Conservation (phyloP, 495 filamentous ascomycete species). For the Bacidia rubella region DNA sequence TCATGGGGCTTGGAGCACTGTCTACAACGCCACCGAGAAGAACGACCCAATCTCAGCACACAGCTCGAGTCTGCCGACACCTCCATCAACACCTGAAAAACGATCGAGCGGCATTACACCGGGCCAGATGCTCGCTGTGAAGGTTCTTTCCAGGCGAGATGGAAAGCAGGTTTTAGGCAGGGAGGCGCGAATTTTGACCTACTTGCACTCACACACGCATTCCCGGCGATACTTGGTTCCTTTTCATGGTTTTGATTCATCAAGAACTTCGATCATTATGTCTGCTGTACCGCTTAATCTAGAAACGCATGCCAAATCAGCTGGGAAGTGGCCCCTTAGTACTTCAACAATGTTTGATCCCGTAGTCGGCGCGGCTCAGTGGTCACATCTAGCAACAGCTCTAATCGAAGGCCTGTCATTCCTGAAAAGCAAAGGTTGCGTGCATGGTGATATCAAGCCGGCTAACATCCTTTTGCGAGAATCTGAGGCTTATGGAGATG, state of each 20-base stretch:
- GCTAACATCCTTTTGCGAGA: slow-evolving; percentile 35
- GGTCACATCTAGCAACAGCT: slow-evolving; percentile 32
- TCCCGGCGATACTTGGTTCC: slow-evolving; percentile 33
- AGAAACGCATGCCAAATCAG: slow-evolving; percentile 34
- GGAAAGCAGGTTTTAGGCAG: slow-evolving; percentile 34
- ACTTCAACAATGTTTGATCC: slow-evolving; percentile 40
- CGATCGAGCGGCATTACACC: neutral
- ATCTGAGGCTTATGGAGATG: neutral
- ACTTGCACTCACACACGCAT: slow-evolving; percentile 27
- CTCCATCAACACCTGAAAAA: slow-evolving; percentile 16
- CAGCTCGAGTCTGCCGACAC: slow-evolving; percentile 36
- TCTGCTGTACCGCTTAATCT: slow-evolving; percentile 37
- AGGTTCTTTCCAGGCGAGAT: slow-evolving; percentile 35
- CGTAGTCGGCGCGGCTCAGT: slow-evolving; percentile 29
- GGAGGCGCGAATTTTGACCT: slow-evolving; percentile 40
- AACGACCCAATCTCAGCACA: neutral
- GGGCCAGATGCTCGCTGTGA: slow-evolving; percentile 37
- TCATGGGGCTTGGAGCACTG: slow-evolving; percentile 47
- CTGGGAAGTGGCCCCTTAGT: slow-evolving; percentile 24
- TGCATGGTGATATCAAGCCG: slow-evolving; percentile 48
- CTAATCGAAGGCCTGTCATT: slow-evolving; percentile 38
- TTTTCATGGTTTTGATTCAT: slow-evolving; percentile 41
- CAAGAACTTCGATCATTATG: slow-evolving; percentile 38
- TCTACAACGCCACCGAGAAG: slow-evolving; percentile 34
- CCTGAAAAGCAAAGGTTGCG: slow-evolving; percentile 34